Conservation (phyloP, 495 filamentous ascomycete genomes). For the Penicillium daleae region DNA sequence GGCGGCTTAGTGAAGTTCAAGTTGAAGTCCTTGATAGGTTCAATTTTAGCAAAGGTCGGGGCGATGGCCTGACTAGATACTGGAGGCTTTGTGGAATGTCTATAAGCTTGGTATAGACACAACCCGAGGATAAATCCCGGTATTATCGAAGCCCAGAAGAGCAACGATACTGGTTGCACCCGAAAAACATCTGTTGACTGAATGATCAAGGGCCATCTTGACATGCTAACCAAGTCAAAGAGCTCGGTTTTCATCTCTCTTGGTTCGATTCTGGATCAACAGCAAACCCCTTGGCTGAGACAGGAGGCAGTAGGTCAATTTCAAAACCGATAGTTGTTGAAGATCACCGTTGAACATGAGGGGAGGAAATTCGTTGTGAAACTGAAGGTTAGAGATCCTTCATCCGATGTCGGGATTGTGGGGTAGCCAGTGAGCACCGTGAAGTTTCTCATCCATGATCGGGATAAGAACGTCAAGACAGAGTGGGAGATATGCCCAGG, state of each 20-base stretch:
- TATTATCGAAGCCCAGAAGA: not conserved
- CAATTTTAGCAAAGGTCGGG: not conserved
- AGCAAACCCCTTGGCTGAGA: no score
- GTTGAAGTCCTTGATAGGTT: not conserved
- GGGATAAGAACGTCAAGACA: not conserved
- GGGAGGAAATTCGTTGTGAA: not conserved
- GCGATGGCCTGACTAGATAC: not conserved
- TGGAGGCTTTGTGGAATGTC: not conserved
- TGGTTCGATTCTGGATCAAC: not conserved
- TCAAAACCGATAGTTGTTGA: not conserved
- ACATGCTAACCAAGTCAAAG: not conserved
- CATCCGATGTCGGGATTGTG: conserved; percentile 2
- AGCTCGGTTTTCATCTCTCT: not conserved
- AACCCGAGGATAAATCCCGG: not conserved
- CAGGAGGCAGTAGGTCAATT: not conserved
- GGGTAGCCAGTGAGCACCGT: not conserved
- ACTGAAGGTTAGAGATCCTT: not conserved
- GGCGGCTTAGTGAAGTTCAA: not conserved
- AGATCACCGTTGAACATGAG: not conserved
- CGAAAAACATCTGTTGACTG: not conserved
- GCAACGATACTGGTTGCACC: not conserved
- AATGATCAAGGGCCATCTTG: not conserved
- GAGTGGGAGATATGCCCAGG: not conserved
- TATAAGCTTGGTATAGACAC: not conserved
- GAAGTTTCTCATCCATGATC: not conserved